Percentiles rank a stretch among this genome's conserved stretches.
phyloP scores from a whole-genome alignment of 2,329 filamentous ascomycete genomes.

The Cordyceps cateniannulata region DNA sequence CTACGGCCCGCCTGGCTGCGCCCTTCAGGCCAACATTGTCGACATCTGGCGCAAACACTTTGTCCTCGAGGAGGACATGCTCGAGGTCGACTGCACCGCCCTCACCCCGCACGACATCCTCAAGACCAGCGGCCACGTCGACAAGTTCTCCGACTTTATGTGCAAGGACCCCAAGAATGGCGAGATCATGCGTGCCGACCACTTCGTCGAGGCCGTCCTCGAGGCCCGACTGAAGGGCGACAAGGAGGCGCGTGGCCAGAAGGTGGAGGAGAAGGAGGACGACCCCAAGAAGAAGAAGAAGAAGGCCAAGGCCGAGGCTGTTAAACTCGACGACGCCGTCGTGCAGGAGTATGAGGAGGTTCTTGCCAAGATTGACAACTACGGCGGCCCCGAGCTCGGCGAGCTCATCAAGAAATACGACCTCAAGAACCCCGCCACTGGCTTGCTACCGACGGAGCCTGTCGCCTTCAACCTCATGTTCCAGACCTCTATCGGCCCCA shows the following conservation, averaged over 20 bases:
- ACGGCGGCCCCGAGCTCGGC: constrained; percentile 78
- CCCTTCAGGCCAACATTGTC: constrained; percentile 80
- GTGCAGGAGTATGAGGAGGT: constrained; percentile 87
- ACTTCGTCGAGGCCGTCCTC: constrained; percentile 91
- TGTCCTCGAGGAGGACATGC: constrained; percentile 87
- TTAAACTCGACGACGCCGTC: constrained; percentile 82
- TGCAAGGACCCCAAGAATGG: constrained; percentile 97
- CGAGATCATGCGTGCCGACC: constrained; percentile 92
- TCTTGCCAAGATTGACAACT: constrained; percentile 93
- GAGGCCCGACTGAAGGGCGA: constrained; percentile 82
- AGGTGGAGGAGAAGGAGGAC: constrained; percentile 65
- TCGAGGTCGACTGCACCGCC: constrained; percentile 90
- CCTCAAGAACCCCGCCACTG: constrained; percentile 80
- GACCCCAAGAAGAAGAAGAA: constrained; percentile 75
- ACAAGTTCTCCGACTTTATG: constrained; percentile 99
- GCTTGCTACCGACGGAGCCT: constrained; percentile 68
- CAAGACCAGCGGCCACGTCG: constrained; percentile 93
- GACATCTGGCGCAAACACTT: constrained; percentile 92
- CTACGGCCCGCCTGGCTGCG: constrained; percentile 84
- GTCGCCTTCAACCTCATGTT: constrained; percentile 99
- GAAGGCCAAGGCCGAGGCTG: constrained; percentile 72
- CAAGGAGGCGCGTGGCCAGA: constrained; percentile 84
- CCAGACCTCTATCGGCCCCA: constrained; percentile 88
- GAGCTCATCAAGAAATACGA: constrained; percentile 86
- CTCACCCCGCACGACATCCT: constrained; percentile 89